Percentiles rank a stretch among this genome's conserved stretches.
phyloP scores from a whole-genome alignment of 371 early-diverging fungal species.

The Syncephalis plumigaleata region DNA sequence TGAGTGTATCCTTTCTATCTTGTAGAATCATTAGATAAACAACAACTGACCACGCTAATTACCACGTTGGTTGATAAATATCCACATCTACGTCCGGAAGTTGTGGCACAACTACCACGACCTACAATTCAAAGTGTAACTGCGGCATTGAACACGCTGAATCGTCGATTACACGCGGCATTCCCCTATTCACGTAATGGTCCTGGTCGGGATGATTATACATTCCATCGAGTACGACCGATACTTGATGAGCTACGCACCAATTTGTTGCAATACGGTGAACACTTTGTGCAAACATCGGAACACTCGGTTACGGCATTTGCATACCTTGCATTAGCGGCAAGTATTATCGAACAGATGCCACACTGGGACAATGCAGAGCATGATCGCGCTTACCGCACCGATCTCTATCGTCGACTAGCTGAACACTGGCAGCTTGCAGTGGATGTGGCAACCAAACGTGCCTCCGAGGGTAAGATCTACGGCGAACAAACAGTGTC shows the following conservation, averaged over 20 bases:
- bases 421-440: conserved; percentile 62
- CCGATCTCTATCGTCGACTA: conserved; percentile 47
- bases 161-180: conserved; percentile 47
- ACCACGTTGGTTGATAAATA: conserved; percentile 46
- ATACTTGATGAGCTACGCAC: conserved; percentile 49
- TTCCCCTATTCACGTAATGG: conserved; percentile 78
- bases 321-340: conserved; percentile 57
- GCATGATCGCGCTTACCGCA: conserved; percentile 38
- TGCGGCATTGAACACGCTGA: conserved; percentile 38
- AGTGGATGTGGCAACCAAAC: conserved; percentile 43
- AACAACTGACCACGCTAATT: conserved; percentile 55
- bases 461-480: conserved; percentile 56
- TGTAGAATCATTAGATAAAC: conserved; percentile 43
- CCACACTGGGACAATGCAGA: conserved; percentile 62
- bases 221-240: conserved; percentile 71
- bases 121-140: conserved; percentile 72
- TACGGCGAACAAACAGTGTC: conserved; percentile 49
- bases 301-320: conserved; percentile 61
- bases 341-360: conserved; percentile 52
- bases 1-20: not conserved
- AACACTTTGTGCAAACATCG: conserved; percentile 63
- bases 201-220: conserved; percentile 66
- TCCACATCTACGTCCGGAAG: conserved; percentile 46
- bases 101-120: conserved; percentile 61
- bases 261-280: conserved; percentile 40